Evolutionary conservation across 805 yeast genomes (phyloP), one percentile per base, ranked within the genome.

Genomic region (Metschnikowia picachoensis): DNA sequence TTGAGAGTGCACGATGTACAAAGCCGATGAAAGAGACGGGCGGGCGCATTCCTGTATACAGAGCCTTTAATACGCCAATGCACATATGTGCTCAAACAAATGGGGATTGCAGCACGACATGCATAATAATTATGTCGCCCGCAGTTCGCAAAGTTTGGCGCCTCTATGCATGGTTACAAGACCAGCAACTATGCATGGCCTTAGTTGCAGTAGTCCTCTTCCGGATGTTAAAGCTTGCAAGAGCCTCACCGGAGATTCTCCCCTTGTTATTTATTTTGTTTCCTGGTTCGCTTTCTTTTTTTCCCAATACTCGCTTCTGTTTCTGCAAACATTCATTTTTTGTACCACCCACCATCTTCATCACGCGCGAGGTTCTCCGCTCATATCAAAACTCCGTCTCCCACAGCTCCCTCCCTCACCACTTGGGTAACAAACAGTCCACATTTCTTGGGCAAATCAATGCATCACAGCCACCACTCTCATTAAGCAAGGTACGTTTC

Each of bases 171-270:
- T 45, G 48, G 48, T 45, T 37, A 25, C 40, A 27, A 32, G 20
- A 45, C 40, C 35, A 30, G 47, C 47, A 33, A 40, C 4, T 20
- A 43, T 45, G 48, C 48, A 45, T 40, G 44, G 36, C 40, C 43
- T 27, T 39, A 35, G 43, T 39, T 44, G 47, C 47, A 44, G 43
- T 37, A 32, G 37, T 17, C 29, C 10, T 31, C 16, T 20, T 28
- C 8, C 14, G 25, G 29, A 16, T 35, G 37, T 10, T 20, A 12
- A 12, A 35, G 16, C n/a, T 16, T 20, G 9, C 12, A 9, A 28
- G 32, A 39, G 32, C 29, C 30, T 30, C 17, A 14, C 8, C 30
- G 20, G 29, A 14, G 13, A 14, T 25, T 30, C 31, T 33, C 31
- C 30, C 30, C 38, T 25, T 29, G 36, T 28, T 43, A 37, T n/a